Evolutionary conservation across 257 asterid genomes (phyloP), one percentile per base, ranked within the genome.

Genomic region (Penstemon newberryi): DNA sequence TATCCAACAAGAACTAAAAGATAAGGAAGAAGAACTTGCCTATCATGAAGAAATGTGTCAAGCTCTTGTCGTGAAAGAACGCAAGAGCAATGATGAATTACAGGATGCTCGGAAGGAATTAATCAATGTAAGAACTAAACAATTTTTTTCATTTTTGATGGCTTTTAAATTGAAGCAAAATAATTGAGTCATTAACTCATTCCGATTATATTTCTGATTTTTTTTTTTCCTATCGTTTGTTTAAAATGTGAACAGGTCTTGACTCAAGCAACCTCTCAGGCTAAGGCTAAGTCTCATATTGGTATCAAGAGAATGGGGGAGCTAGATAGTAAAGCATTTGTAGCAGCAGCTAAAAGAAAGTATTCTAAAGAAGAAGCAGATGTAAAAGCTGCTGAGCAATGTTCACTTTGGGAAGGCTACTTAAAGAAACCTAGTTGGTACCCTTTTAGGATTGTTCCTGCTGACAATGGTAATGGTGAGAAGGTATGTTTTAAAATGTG

Each of bases 51-150:
- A 69, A 52, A 67, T 87, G 78, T 83, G 80, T 60, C 92, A 88
- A 72, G 74, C 87, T 50, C 86, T 91, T 36, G 73, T 86, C 44
- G 73, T 88, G 53, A 81, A 83, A 75, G 92, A 91, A 58, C 82
- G 87, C 66, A 88, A 82, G 57, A 71, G 82, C 82, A 91, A 86
- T 56, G 89, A 83, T 52, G 97, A 88, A 77, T 53, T 91, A 67
- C 96, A 86, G 74, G 96, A 86, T 57, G 97, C 96, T 59, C 85
- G 92, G 46, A 91, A 80, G 76, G 96, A 86, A 69, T 63, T 91
- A 79, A 72, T 85, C 61, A 76, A 81, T 40, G 97, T 91, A 91
- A 83, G 84, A 49, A 42, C 63, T 67, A 42, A 63, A 71, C 66
- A 40, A 42, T 7, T 45, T 4, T 19, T 42, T 37, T 56, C 73